Evolutionary conservation across 129 eudicot species (phyloP), one percentile per base, ranked within the genome.

Genomic region (carrot (Daucus carota)): DNA sequence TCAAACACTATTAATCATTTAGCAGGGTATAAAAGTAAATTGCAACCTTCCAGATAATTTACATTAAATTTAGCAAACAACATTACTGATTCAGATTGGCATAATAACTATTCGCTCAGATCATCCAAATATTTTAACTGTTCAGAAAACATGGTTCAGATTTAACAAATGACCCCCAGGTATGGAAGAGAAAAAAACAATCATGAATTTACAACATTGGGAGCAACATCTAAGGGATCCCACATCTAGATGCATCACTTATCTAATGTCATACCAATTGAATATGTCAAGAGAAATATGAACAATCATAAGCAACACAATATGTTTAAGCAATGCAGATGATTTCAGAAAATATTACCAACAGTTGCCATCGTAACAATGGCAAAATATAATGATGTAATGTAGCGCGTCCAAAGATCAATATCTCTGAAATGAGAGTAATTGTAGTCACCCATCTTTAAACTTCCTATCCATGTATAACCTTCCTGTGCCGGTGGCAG

Each of bases 301-400:
- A 13, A n/a, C 5, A 52, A 74, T 43, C 22, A 48, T 57, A n/a
- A 3, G 36, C 9, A 13, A 45, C 31, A 32, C 65, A 24, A 41
- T 18, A 38, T 38, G 43, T 28, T 13, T 26, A 24, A 31, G 43
- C 44, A 66, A 38, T 29, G 42, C 41, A 11, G 41, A 41, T 38
- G 18, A 28, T 71, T 57, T 28, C 13, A 67, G 75, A 83, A 29
- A 46, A 44, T 10, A 85, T 81, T 60, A 90, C 96, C 96, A 69
- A 90, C 86, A 65, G 96, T 90, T 33, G 92, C 96, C 96, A 87
- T 90, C 65, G 96, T 87, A 31, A 87, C 96, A 68, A 90, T 80
- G 77, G 96, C 87, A 68, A 90, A 90, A 77, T 90, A 90, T 5
- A 87, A 76, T 2, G 96, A 86, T 14, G 96, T 90, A 33, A 81